phyloP scores from a whole-genome alignment of 2,329 filamentous ascomycete genomes.

The Onygena corvina region DNA sequence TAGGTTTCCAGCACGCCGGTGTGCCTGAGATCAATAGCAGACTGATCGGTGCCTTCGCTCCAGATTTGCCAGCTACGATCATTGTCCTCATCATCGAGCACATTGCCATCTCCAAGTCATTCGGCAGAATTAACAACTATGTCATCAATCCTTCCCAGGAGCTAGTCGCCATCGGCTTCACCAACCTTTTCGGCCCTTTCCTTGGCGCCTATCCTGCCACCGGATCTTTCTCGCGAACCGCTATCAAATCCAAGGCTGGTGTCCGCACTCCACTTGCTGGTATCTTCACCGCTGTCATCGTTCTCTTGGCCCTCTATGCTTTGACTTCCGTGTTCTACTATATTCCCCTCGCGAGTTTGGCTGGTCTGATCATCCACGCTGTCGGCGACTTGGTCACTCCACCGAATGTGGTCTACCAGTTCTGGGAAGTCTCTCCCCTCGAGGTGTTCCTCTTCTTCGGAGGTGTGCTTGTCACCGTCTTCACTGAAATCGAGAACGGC shows the following conservation, averaged over 20 bases:
- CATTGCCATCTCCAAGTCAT: conserved; percentile 52
- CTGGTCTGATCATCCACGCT: conserved; percentile 55
- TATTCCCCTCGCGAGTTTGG: conserved; percentile 54
- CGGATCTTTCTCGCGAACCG: conserved; percentile 55
- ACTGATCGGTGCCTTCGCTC: conserved; percentile 44
- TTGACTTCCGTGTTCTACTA: conserved; percentile 51
- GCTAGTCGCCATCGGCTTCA: conserved; percentile 50
- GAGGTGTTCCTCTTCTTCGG: conserved; percentile 44
- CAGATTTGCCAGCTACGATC: conserved; percentile 48
- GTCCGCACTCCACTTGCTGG: conserved; percentile 52
- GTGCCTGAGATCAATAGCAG: conserved; percentile 32
- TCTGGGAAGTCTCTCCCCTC: conserved; percentile 52
- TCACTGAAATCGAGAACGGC: conserved; percentile 40
- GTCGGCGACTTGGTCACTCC: conserved; percentile 51
- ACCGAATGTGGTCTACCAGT: conserved; percentile 48
- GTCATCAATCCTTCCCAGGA: conserved; percentile 54
- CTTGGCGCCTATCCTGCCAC: conserved; percentile 55
- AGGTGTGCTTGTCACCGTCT: conserved; percentile 47
- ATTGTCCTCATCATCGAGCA: conserved; percentile 52
- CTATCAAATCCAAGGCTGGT: conserved; percentile 53
- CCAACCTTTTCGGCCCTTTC: conserved; percentile 53
- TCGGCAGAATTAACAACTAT: conserved; percentile 51
- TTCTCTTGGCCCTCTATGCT: conserved; percentile 50
- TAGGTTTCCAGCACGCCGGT: conserved; percentile 37
- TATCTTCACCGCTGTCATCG: conserved; percentile 48